phyloP scores from a whole-genome alignment of 768 basidiomycete genomes.

The Serpula lacrymans region DNA sequence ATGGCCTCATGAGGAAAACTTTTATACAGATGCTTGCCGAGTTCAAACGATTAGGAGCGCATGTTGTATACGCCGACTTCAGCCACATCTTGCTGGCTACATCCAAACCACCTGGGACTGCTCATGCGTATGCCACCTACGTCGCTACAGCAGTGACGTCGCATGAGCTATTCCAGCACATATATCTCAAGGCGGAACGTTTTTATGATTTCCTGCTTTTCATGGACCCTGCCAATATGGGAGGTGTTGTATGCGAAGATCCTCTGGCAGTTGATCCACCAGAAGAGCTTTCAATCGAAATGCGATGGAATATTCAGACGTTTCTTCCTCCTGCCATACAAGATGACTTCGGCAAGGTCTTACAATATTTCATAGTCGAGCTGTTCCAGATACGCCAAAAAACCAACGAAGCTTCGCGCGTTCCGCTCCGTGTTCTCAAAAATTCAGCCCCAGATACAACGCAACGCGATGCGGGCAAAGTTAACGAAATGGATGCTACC shows the following conservation, averaged over 20 bases:
- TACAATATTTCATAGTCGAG: conserved; percentile 84
- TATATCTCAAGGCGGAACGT: conserved; percentile 79
- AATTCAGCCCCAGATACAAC: conserved; percentile 61
- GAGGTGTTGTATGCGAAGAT: conserved; percentile 83
- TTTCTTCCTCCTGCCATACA: conserved; percentile 88
- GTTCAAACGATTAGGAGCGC: conserved; percentile 91
- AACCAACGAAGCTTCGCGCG: conserved; percentile 54
- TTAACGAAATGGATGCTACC: conserved; percentile 63
- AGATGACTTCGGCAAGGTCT: conserved; percentile 62
- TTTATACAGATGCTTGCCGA: conserved; percentile 97
- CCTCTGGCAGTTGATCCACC: conserved; percentile 67
- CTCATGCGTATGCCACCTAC: conserved; percentile 94
- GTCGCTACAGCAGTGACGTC: conserved; percentile 90
- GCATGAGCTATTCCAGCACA: conserved; percentile 92
- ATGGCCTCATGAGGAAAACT: conserved; percentile 96
- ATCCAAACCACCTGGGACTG: conserved; percentile 92
- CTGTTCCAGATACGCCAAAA: conserved; percentile 74
- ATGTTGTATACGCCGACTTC: conserved; percentile 93
- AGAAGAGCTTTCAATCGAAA: conserved; percentile 67
- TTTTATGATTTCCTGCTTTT: conserved; percentile 94
- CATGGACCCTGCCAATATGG: conserved; percentile 94
- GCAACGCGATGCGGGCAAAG: conserved; percentile 64
- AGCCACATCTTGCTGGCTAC: conserved; percentile 87
- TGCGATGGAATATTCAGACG: conserved; percentile 89
- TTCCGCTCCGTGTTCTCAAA: conserved; percentile 70